Evolutionary conservation across 306 rosid species (phyloP).

Genomic region (Lablab purpureus): DNA sequence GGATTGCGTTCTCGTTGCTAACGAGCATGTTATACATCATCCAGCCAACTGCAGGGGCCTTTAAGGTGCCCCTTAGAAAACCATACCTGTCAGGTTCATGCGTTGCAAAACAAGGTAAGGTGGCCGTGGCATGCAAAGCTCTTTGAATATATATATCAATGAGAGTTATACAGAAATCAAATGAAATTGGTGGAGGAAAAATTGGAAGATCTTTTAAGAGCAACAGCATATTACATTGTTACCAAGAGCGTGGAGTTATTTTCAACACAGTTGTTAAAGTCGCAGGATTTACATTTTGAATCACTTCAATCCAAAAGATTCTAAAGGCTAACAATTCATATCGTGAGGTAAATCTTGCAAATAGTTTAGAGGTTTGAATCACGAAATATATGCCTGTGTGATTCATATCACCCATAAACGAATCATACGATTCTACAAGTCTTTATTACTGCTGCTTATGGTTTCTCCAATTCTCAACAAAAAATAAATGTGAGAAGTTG

Average conservation of each 20-base stretch:
- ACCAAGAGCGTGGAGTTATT: conserved; percentile 1
- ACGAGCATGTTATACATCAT: conserved; percentile 96
- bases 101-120: conserved; percentile 27
- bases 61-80: conserved; percentile 85
- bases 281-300: background rate
- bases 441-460: background rate
- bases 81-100: conserved; percentile 69
- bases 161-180: conserved; percentile 20
- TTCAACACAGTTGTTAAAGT: background rate
- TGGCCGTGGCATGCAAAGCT: background rate
- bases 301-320: background rate
- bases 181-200: conserved; percentile 13
- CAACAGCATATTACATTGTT: background rate
- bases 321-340: background rate
- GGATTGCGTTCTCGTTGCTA: conserved; percentile 86
- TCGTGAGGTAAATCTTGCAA: background rate
- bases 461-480: conserved; percentile 1
- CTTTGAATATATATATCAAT: background rate
- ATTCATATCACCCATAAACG: background rate
- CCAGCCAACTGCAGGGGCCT: conserved; percentile 98
- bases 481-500: background rate
- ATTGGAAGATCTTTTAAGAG: conserved; percentile 16
- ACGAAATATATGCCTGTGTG: background rate
- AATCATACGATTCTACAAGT: background rate
- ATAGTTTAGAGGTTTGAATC: background rate